phyloP scores from a whole-genome alignment of 2,329 filamentous ascomycete genomes.

The Trichophyton equinum region DNA sequence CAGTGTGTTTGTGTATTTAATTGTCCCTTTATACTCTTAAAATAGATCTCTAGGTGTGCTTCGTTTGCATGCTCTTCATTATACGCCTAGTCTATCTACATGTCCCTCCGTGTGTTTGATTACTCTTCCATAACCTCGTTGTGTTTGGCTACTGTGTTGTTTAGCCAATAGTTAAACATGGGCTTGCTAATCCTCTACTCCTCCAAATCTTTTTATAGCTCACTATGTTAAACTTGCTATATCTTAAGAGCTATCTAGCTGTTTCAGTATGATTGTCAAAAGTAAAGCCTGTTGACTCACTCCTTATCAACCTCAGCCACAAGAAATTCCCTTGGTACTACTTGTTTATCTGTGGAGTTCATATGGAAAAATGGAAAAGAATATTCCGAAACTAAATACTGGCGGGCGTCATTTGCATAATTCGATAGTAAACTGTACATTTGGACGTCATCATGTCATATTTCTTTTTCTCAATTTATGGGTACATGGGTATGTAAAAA shows the following conservation, averaged over 20 bases:
- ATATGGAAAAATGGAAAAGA: too few relatives aligned
- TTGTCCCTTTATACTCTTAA: not conserved
- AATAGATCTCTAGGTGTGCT: conserved; percentile 1
- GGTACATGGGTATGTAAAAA: not conserved
- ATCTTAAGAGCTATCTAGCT: not conserved
- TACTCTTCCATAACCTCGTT: not conserved
- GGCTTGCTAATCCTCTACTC: not conserved
- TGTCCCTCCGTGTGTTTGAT: not conserved
- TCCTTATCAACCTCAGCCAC: too few relatives aligned
- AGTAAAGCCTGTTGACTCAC: too few relatives aligned
- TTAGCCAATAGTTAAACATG: not conserved
- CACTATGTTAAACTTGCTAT: not conserved
- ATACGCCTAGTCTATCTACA: not conserved
- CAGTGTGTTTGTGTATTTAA: not conserved
- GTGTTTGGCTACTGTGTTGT: not conserved
- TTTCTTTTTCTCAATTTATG: conserved; percentile 2
- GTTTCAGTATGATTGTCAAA: not conserved
- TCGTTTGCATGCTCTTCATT: not conserved
- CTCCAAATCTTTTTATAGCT: not conserved
- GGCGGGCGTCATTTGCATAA: not conserved
- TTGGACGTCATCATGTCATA: not conserved
- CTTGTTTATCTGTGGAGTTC: too few relatives aligned
- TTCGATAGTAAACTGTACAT: not conserved
- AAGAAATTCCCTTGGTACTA: too few relatives aligned
- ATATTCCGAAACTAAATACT: too few relatives aligned